These are phyloP conservation scores for Trichoderma reesei DNA, from an alignment of 495 filamentous ascomycete genomes.

Conservation along the genomic window DNA sequence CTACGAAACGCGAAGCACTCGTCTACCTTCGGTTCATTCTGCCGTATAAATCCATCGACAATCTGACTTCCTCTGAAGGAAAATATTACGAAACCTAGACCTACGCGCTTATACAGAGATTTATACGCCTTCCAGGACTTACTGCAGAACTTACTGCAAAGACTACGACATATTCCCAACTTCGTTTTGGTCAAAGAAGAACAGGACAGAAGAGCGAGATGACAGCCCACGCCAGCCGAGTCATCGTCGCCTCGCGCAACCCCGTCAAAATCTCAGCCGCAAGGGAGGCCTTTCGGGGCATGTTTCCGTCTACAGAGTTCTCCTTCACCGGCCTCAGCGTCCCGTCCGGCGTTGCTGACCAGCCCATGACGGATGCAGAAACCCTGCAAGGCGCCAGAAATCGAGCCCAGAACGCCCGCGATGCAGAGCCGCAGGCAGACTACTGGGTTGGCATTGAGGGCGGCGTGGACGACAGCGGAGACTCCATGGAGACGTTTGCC, in stretches of 20 bases:
- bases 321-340: conserved; percentile 20
- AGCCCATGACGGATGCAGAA: conserved; percentile 20
- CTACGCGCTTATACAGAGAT: too few species aligned
- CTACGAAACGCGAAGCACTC: background rate
- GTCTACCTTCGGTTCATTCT: too few species aligned
- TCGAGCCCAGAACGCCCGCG: conserved; percentile 16
- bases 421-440: conserved; percentile 16
- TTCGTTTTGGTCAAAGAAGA: too few species aligned
- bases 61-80: too few species aligned
- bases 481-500: conserved; percentile 20
- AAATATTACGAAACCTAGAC: too few species aligned
- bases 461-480: conserved; percentile 16
- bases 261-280: conserved; percentile 21
- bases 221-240: background rate
- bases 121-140: too few species aligned
- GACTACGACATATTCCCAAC: too few species aligned
- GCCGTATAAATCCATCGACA: too few species aligned
- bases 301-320: conserved; percentile 24
- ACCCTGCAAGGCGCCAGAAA: conserved; percentile 22
- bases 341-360: conserved; percentile 20
- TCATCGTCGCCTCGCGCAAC: conserved; percentile 20
- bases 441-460: conserved; percentile 25
- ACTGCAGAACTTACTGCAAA: too few species aligned
- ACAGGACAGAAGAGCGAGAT: background rate
- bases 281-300: conserved; percentile 15